Percentiles rank a stretch among this genome's conserved stretches.
Conservation (phyloP, 2,329 filamentous ascomycete genomes). For the Fusarium nisikadoi region DNA sequence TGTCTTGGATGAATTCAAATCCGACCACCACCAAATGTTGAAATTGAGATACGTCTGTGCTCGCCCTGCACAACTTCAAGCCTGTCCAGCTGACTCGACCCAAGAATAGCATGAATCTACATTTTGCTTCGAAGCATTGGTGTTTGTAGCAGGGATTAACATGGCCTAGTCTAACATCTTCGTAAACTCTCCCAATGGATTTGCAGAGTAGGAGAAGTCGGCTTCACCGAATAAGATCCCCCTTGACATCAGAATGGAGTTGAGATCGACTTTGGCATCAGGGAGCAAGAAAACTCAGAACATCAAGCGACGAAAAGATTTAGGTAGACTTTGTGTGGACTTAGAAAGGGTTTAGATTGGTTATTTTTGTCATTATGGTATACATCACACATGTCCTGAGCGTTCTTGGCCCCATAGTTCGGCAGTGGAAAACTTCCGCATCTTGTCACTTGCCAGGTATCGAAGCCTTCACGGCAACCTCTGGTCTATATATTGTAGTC, state of each 20-base stretch:
- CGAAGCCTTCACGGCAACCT: neutral
- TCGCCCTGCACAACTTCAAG: neutral
- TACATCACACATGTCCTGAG: neutral
- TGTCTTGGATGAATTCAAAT: neutral
- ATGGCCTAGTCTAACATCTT: neutral
- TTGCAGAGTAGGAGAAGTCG: neutral
- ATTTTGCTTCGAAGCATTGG: neutral
- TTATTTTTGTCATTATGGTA: neutral
- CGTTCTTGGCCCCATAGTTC: neutral
- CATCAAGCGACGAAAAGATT: neutral
- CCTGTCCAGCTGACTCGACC: neutral
- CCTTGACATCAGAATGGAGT: neutral
- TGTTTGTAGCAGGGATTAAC: neutral
- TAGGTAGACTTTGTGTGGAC: accelerated
- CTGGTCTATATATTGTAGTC: neutral
- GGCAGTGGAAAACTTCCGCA: neutral
- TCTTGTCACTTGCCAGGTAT: accelerated
- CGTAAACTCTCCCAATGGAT: neutral
- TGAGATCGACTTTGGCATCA: neutral
- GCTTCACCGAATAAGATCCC: neutral
- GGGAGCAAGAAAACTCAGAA: neutral
- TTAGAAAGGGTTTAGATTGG: accelerated
- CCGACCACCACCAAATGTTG: neutral
- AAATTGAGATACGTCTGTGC: neutral
- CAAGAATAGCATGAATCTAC: accelerated